Evolutionary conservation across 179 eudicot species (phyloP), one percentile per base, ranked within the genome.

Genomic region (Camellia oleifera): DNA sequence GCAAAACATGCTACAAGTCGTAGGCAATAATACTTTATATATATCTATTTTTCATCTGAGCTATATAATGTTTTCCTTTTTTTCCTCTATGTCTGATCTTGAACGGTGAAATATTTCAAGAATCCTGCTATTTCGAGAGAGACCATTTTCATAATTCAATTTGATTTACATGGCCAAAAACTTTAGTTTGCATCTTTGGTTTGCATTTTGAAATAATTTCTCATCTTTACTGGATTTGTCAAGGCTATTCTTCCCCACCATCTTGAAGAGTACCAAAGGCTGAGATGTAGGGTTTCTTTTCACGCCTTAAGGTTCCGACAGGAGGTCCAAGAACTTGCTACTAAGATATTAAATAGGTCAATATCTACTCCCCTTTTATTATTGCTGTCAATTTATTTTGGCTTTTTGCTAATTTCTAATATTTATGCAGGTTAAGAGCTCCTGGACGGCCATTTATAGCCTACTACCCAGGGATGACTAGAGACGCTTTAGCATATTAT

Each of bases 401-500:
- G 60, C 3, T 70, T 69, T 76, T 13, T 81, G 50, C 80, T 84
- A 13, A 79, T 62, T 82, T 57, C 71, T 57, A 23, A 7, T 81
- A 45, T 64, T 20, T 54, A 20, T 78, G 13, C 82, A 92, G 98
- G 82, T 83, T 95, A 79, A 86, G 91, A 78, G 88, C 88, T 73
- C 82, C 92, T 6, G 89, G 94, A 32, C 83, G 89, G 80, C 99
- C 97, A n/a, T 93, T 91, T 77, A 91, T 95, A 72, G 98, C 97
- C 50, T 95, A 93, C 82, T 95, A 95, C 42, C 94, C 95, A 2
- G 98, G 98, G 79, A 84, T 95, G 92, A 92, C 95, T 40, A 90
- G 98, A 80, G 99, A 95, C 40, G 90, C 98, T 62, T 86, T 93
- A 78, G 98, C 99, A 78, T 95, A 89, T 87, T 85, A 90, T 84